Percentiles rank a stretch among this genome's conserved stretches.
phyloP scores from a whole-genome alignment of 2,329 filamentous ascomycete species.

The Colletotrichum godetiae region DNA sequence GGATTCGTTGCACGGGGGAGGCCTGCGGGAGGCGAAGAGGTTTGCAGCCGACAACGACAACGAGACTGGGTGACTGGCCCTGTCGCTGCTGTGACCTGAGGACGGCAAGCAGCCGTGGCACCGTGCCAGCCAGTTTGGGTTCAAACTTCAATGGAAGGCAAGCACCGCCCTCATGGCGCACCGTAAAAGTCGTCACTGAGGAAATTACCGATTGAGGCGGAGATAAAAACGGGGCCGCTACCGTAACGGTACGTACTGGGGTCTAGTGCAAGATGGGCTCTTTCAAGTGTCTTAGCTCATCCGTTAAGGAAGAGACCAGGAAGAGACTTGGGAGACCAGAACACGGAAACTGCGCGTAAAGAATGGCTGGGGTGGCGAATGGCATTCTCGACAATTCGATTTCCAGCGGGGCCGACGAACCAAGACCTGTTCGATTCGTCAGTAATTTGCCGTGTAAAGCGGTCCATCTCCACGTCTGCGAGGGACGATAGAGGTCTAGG shows the following conservation, averaged over 20 bases:
- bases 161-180: constrained; percentile 22
- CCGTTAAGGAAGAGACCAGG: background rate
- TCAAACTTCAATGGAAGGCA: constrained; percentile 2
- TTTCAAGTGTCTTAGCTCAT: background rate
- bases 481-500: constrained; percentile 8
- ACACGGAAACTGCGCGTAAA: background rate
- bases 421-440: background rate
- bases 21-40: constrained; percentile 5
- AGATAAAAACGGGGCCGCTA: constrained; percentile 19
- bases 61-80: background rate
- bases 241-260: constrained; percentile 7
- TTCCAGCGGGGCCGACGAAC: constrained; percentile 22
- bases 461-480: background rate
- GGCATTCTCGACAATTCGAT: constrained; percentile 36
- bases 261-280: background rate
- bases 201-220: constrained; percentile 30
- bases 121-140: background rate
- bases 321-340: background rate
- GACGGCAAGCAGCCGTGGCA: too few relatives aligned
- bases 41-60: background rate
- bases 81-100: too few relatives aligned
- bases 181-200: constrained; percentile 8
- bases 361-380: constrained; percentile 32
- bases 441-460: background rate
- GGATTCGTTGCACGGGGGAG: background rate